These are phyloP conservation scores for Aureobasidium sp. DNA, from an alignment of 2,329 filamentous ascomycete genomes.

Conservation along the genomic window DNA sequence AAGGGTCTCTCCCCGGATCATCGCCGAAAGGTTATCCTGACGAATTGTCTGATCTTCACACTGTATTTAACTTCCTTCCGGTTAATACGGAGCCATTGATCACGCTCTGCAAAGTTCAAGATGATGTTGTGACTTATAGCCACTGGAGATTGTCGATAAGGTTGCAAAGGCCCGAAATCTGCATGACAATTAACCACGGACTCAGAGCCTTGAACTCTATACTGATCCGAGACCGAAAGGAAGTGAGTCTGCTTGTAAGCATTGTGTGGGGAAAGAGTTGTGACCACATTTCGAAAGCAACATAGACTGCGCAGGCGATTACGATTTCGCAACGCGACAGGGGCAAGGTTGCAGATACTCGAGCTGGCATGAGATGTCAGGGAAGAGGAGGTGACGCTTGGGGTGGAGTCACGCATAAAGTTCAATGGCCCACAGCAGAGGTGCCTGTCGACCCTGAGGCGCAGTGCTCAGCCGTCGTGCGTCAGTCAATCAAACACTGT, in stretches of 20 bases:
- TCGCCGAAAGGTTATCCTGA: neutral
- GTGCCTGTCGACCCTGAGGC: neutral
- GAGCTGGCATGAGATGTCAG: neutral
- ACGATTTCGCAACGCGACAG: neutral
- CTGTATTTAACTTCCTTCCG: neutral
- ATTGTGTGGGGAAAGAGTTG: neutral
- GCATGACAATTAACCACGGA: neutral
- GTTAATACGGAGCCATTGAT: neutral
- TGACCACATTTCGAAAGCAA: neutral
- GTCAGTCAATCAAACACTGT: neutral
- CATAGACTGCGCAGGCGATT: neutral
- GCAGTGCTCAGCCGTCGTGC: neutral
- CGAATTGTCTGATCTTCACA: neutral
- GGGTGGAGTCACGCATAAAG: neutral
- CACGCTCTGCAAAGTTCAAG: neutral
- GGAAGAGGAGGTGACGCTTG: neutral
- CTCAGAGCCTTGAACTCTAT: neutral
- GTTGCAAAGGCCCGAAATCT: neutral
- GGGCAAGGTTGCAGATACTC: neutral
- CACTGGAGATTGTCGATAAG: neutral
- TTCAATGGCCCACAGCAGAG: neutral
- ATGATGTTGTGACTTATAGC: neutral
- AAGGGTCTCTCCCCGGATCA: neutral
- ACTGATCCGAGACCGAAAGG: neutral
- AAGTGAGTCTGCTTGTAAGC: neutral